phyloP scores from a whole-genome alignment of 768 basidiomycete species.

The Austroboletus festivus region DNA sequence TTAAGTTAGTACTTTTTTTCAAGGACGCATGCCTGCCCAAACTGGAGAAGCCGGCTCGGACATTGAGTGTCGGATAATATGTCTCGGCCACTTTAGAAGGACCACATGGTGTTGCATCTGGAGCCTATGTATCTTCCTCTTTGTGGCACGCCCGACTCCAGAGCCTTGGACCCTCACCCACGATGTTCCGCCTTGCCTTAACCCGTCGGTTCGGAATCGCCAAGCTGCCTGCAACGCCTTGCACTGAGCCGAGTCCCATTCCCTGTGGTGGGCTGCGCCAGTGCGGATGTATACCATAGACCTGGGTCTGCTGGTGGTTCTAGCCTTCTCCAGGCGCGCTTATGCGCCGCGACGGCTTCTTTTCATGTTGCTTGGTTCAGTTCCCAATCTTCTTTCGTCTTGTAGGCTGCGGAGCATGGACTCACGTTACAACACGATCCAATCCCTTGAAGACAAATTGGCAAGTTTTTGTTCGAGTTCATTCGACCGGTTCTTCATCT shows the following conservation, averaged over 20 bases:
- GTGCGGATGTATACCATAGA: neutral
- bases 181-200: neutral
- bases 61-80: neutral
- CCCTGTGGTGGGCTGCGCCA: neutral
- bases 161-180: neutral
- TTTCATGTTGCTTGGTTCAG: neutral
- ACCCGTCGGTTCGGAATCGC: neutral
- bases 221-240: neutral
- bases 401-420: neutral
- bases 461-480: neutral
- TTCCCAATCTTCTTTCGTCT: neutral
- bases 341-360: neutral
- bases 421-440: neutral
- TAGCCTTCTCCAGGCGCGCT: neutral
- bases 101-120: neutral
- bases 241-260: neutral
- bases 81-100: neutral
- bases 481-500: neutral
- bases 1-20: too few species aligned
- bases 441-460: too few species aligned
- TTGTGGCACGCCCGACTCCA: neutral
- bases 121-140: neutral
- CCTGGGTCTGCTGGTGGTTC: neutral
- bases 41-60: neutral
- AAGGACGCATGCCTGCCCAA: neutral